Base-by-base conservation (phyloP, 768 basidiomycete genomes). In the Rubroboletus satanas region DNA sequence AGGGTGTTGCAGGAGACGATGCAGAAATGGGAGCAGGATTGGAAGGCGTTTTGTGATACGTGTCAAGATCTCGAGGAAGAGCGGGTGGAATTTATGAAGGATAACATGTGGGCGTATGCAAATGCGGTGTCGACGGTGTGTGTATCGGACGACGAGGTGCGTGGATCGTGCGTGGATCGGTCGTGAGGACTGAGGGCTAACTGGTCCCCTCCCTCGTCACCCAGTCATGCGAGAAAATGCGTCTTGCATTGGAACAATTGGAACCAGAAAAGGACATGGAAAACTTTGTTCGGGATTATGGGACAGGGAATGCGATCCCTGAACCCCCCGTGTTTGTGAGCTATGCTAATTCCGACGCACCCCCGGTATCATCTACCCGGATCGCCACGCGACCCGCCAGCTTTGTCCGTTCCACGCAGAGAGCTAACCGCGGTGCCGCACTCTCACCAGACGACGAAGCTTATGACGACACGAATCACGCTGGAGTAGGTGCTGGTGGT, bases 21-120 rank as follows among this genome's bases (percentile, higher is more conserved):
- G 21, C 78, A 75, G 47, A 88, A 88, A 64, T 98, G 96, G 97
- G 94, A 97, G 67, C 77, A 80, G 57, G 88, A 91, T 56, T 99
- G 97, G 97, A 95, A 91, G 71, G 76, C 75, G 3, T 98, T 97
- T 73, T 95, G 93, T 66, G 97, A 99, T 71, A 83, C 82, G 42
- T 92, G 92, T 58, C 97, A 99, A 72, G 97, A 99, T 74, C 73
- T 97, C 47, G 97, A 99, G 65, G 94, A 98, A 62, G 87, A 94
- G 55, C 82, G 97, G n/a, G 74, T 95, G 66, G 92, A 94, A 56
- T 92, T 96, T 68, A 85, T 89, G 76, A 98, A 96, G 73, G 92
- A 95, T 67, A 91, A 90, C 61, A 79, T 97, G 72, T 99, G 97
- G 96, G 83, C 84, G 7, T 98, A 92, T 69, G 94, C 97, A 0